Percentiles rank a stretch among this genome's conserved stretches.
phyloP scores from a whole-genome alignment of 495 filamentous ascomycete genomes.

The Oidiodendron maius region DNA sequence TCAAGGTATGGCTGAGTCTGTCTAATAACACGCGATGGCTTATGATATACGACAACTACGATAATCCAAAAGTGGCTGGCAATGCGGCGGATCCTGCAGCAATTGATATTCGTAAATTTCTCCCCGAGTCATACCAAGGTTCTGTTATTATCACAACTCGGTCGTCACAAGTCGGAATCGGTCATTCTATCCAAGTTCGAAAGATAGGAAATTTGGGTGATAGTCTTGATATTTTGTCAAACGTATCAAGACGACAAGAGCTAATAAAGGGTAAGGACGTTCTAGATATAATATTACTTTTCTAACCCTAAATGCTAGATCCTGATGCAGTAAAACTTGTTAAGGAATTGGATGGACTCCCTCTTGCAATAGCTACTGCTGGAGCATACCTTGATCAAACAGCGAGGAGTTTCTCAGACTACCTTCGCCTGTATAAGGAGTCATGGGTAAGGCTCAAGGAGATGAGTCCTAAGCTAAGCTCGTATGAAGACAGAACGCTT shows the following conservation, averaged over 20 bases:
- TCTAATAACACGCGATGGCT: constrained; percentile 35
- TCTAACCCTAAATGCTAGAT: constrained; percentile 16
- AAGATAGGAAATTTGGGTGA: constrained; percentile 28
- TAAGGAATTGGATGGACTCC: constrained; percentile 20
- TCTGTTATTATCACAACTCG: constrained; percentile 37
- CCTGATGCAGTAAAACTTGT: constrained; percentile 20
- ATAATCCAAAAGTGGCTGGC: constrained; percentile 26
- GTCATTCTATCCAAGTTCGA: constrained; percentile 22
- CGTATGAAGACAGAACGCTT: constrained; percentile 29
- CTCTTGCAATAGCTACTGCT: constrained; percentile 19
- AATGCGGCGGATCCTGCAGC: constrained; percentile 10
- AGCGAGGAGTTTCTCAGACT: constrained; percentile 15
- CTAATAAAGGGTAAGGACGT: constrained; percentile 13
- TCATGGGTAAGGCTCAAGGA: constrained; percentile 26
- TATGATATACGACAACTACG: constrained; percentile 38
- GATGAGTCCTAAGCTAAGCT: constrained; percentile 21
- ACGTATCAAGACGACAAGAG: constrained; percentile 25
- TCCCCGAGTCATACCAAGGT: constrained; percentile 30
- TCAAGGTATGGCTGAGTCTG: constrained; percentile 33
- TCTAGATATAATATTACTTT: not conserved
- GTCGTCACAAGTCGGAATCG: too few relatives aligned
- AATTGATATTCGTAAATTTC: constrained; percentile 28
- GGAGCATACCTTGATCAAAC: constrained; percentile 27
- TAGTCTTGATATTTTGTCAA: constrained; percentile 30
- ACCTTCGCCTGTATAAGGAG: constrained; percentile 18